Conservation (phyloP, 1,284 basidiomycete genomes). For the Lignosus rhinocerotis region DNA sequence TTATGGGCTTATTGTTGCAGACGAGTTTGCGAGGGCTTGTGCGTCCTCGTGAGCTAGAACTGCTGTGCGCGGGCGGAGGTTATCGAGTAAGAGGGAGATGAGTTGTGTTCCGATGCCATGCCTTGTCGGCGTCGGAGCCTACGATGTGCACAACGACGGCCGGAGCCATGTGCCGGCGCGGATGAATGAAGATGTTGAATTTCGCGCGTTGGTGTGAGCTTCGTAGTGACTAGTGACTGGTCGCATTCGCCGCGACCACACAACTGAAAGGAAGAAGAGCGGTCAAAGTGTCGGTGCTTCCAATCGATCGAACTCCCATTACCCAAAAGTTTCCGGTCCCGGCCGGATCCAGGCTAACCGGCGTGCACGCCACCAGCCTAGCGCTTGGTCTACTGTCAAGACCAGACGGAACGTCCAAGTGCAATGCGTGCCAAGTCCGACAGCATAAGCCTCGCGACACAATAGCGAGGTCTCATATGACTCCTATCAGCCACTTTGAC, state of each 20-base stretch:
- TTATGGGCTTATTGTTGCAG: constrained; percentile 7
- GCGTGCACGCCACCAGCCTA: neutral
- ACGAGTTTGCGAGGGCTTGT: neutral
- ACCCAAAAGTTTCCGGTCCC: too few relatives aligned
- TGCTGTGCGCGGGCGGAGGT: neutral
- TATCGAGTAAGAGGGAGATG: neutral
- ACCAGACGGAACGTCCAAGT: too few relatives aligned
- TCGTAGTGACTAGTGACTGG: neutral
- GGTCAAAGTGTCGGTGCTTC: neutral
- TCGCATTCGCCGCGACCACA: neutral
- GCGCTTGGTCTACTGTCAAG: neutral
- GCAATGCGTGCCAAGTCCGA: neutral
- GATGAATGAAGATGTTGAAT: neutral
- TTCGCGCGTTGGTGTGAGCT: neutral
- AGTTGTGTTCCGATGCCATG: neutral
- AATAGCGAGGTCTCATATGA: constrained; percentile 3
- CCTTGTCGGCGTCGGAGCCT: neutral
- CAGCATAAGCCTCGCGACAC: neutral
- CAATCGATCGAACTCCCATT: neutral
- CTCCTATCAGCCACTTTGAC: neutral
- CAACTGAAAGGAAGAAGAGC: neutral
- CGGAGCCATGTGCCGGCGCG: neutral
- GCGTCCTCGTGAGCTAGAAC: neutral
- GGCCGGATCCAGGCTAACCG: neutral
- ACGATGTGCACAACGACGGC: neutral